Base-by-base conservation (phyloP, 345 rosid genomes). In the Microthlaspi erraticum region DNA sequence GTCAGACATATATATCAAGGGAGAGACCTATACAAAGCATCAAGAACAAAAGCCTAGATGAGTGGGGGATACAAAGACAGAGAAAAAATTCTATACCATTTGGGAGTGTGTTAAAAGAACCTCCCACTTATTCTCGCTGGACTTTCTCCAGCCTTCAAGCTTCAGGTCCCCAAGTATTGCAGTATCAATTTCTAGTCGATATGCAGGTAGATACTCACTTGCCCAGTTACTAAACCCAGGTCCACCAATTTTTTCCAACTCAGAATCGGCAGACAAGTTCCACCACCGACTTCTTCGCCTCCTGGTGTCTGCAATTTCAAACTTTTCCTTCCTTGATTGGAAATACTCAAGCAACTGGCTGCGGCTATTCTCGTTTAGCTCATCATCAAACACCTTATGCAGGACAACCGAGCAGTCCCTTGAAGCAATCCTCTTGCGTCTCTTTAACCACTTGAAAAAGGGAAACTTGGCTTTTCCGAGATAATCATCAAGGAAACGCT, bases 51-150 rank as follows among this genome's bases (percentile, higher is more conserved):
- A 50, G 33, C 31, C 23, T 74, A 61, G 33, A 61, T 41, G 53
- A 60, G 74, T 13, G 44, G 36, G 18, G 5, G 1, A 38, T 8
- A 8, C 36, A 56, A 64, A 53, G 49, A 45, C 55, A 9, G 60
- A 12, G 63, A 77, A 65, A 65, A 45, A 58, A 8, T 33, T 36
- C 8, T 23, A 34, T 87, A 93, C 97, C 98, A 93, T 91, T 80
- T 93, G 97, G 53, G 96, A 83, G 80, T 91, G 96, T 37, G 97
- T 89, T 82, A 93, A 79, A 79, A 87, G 85, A 82, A 87, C 88
- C 81, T 91, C 94, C 86, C 83, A 85, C 80, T 64, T 83, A 83
- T 84, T 81, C 73, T 67, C 83, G 2, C 59, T 66, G 14, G 78
- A 77, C 72, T 82, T 73, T 70, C 77, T 84, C 97, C 98, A 87